Evolutionary conservation across 306 rosid species (phyloP).

Genomic region (Hylodesmum podocarpum): DNA sequence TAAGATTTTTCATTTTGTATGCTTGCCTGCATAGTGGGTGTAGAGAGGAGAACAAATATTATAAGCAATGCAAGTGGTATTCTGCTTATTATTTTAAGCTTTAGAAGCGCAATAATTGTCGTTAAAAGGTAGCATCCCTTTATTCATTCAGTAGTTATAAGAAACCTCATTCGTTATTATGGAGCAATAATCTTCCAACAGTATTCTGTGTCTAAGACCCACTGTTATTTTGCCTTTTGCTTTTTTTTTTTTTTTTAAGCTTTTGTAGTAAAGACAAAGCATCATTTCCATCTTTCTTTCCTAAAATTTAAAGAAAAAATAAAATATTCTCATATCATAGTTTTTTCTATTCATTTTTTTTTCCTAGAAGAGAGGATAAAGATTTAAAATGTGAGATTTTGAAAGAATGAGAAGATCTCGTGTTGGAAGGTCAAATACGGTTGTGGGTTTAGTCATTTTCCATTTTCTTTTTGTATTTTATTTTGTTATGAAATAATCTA

Average conservation of each 20-base stretch:
- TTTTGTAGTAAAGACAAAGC: slow-evolving; percentile 25
- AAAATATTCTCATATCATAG: not conserved
- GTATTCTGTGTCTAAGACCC: slow-evolving; percentile 7
- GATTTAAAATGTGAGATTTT: too few species aligned
- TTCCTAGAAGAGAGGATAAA: too few species aligned
- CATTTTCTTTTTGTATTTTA: too few species aligned
- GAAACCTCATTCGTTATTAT: slow-evolving; percentile 17
- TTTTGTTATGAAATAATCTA: too few species aligned
- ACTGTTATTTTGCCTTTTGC: not conserved
- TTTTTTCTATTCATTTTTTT: not conserved
- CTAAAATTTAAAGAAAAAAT: not conserved
- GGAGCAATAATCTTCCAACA: slow-evolving; percentile 9
- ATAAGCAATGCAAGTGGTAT: slow-evolving; percentile 1
- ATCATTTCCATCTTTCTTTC: not conserved
- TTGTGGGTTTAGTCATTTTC: too few species aligned
- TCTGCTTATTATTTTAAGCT: slow-evolving; percentile 10
- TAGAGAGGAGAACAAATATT: not conserved
- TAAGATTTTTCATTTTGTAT: not conserved
- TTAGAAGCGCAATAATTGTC: slow-evolving; percentile 23
- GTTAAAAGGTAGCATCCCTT: slow-evolving; percentile 20
- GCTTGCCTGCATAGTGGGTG: slow-evolving; percentile 33
- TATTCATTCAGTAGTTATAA: not conserved
- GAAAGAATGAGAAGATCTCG: not conserved
- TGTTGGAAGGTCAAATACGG: not conserved
- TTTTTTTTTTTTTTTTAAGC: slow-evolving; percentile 24